phyloP scores from a whole-genome alignment of 2,329 filamentous ascomycete genomes.

The Trichoderma koningii region DNA sequence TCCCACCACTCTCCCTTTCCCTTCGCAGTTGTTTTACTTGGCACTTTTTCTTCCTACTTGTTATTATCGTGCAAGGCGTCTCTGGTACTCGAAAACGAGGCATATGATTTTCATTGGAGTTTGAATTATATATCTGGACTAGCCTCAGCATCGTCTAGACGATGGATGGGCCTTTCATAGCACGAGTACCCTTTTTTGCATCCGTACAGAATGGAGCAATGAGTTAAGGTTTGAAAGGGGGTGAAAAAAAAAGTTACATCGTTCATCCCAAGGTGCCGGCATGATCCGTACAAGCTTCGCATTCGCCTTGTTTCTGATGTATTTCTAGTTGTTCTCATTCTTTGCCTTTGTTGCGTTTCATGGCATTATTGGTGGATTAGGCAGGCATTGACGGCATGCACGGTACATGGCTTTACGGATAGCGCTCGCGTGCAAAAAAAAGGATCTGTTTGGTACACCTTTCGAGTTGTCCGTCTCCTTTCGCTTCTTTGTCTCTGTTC shows the following conservation, averaged over 20 bases:
- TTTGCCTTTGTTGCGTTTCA: no score
- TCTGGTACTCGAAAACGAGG: constrained; percentile 23
- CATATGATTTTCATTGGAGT: constrained; percentile 16
- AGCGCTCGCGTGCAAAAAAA: no score
- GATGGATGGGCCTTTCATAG: constrained; percentile 14
- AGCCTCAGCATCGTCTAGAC: constrained; percentile 3
- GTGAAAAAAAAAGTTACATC: background rate
- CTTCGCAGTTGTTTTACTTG: background rate
- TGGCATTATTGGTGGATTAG: no score
- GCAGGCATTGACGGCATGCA: no score
- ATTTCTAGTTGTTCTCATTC: no score
- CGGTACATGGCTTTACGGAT: no score
- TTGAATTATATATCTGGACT: constrained; percentile 22
- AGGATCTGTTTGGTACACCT: no score
- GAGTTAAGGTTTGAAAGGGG: background rate
- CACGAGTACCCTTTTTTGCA: constrained; percentile 7
- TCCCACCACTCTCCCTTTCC: background rate
- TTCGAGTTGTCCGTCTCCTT: no score
- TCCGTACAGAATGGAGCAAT: background rate
- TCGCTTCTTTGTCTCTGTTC: no score
- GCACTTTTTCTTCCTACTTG: background rate
- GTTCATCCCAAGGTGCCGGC: background rate
- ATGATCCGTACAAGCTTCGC: background rate
- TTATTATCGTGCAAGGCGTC: constrained; percentile 22
- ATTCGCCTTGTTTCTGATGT: background rate